Base-by-base conservation (phyloP, 176 grass and related monocot species). In the Dendrocalamus sinicus region DNA sequence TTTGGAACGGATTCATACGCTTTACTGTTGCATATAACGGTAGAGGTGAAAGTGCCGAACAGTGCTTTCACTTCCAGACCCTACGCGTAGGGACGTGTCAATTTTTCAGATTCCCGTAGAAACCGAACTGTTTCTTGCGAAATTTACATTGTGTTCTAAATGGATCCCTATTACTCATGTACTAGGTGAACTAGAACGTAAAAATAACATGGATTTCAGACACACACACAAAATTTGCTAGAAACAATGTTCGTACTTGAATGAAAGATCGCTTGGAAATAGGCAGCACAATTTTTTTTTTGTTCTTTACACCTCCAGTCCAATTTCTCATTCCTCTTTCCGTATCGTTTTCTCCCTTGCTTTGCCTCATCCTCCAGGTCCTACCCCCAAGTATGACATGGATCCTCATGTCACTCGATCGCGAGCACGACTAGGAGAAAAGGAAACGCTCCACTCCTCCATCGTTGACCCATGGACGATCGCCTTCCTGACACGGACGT, bases 391-490 rank as follows among this genome's bases (percentile, higher is more conserved):
- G 46, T 12, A n/a, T 75, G 72, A 66, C 39, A 46, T 19, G 20
- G 10, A 51, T 77, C 72, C 73, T 63, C 43, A 30, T 24, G 55
- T 12, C 55, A 70, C 73, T 79, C 46, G 63, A 83, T 35, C 44
- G 43, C 72, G 6, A 6, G 20, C 72, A 26, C 52, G 72, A 69
- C 79, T 30, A 47, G 78, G n/a, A 8, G 39, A 28, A 41, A 69
- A 23, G 5, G 16, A 30, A 53, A 12, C 12, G 11, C 64, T 24
- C 8, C 1, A 51, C 41, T 54, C 17, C 45, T 7, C 23, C 68
- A 8, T 68, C 66, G 67, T 83, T 71, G 80, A 88, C 86, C 52
- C 26, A 24, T 4, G 45, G 37, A 35, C 54, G 54, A 14, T 72
- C 47, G 16, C 67, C 52, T 22, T 63, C 20, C 22, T 61, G 54